Conservation (phyloP, 2,329 filamentous ascomycete species). For the Sporothrix protearum region DNA sequence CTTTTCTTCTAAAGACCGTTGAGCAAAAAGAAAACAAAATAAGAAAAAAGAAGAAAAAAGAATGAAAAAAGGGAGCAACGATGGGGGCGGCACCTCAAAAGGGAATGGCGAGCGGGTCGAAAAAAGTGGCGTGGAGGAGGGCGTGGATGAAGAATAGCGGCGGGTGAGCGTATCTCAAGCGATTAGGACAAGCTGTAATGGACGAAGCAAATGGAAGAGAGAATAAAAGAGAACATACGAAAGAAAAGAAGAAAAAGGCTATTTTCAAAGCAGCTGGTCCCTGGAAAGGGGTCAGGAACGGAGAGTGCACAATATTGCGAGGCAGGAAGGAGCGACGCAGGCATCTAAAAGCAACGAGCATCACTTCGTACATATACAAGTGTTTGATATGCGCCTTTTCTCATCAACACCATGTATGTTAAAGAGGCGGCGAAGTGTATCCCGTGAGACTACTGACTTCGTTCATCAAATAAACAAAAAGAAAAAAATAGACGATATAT, state of each 20-base stretch:
- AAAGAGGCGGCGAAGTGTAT: no score
- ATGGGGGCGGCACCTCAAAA: slow-evolving; percentile 33
- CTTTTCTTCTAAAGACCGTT: slow-evolving; percentile 46
- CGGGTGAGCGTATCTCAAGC: neutral
- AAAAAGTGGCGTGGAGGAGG: slow-evolving; percentile 28
- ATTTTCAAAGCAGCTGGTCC: no score
- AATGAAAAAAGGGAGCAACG: slow-evolving; percentile 37
- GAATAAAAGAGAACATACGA: neutral
- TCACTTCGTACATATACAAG: no score
- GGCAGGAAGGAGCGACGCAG: neutral
- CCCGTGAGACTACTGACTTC: no score
- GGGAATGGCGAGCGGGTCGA: slow-evolving; percentile 39
- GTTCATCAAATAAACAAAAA: no score
- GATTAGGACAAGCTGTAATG: neutral
- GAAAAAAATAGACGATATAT: neutral
- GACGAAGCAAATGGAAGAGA: neutral
- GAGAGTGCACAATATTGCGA: neutral
- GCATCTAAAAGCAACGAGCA: neutral
- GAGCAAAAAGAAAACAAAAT: slow-evolving; percentile 40
- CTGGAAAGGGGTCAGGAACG: neutral
- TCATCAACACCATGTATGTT: no score
- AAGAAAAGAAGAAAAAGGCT: neutral
- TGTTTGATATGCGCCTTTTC: neutral
- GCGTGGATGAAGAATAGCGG: slow-evolving; percentile 1
- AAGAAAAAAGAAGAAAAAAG: no score